phyloP scores from a whole-genome alignment of 2,329 filamentous ascomycete species.

The Claviceps pazoutovae region DNA sequence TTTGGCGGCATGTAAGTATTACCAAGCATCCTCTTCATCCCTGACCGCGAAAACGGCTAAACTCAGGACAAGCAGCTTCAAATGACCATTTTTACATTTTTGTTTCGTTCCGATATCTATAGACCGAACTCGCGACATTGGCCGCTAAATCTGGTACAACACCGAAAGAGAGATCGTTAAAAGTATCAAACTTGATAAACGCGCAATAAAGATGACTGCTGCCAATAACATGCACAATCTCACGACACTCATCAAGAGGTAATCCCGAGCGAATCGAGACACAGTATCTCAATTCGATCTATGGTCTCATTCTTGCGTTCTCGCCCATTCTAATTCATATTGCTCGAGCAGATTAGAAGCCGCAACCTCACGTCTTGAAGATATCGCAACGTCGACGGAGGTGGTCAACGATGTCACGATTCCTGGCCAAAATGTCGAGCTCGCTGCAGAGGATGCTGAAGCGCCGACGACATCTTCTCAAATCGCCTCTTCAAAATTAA shows the following conservation, averaged over 20 bases:
- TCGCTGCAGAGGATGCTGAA: conserved; percentile 16
- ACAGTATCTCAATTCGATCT: not conserved
- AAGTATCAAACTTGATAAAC: not conserved
- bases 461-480: conserved; percentile 25
- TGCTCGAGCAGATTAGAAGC: conserved; percentile 65
- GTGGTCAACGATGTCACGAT: conserved; percentile 36
- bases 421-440: conserved; percentile 25
- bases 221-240: conserved; percentile 87
- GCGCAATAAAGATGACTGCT: conserved; percentile 43
- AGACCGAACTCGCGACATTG: not conserved
- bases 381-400: conserved; percentile 73
- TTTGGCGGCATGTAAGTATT: too few species aligned
- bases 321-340: not conserved
- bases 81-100: not conserved
- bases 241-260: conserved; percentile 97
- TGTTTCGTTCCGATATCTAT: not conserved
- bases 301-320: not conserved
- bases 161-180: not conserved
- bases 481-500: conserved; percentile 15
- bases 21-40: too few species aligned
- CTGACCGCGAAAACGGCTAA: not conserved
- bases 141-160: not conserved
- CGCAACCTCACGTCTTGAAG: conserved; percentile 87
- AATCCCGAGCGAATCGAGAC: conserved; percentile 12
- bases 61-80: not conserved